These are phyloP conservation scores for Pseudocercospora eumusae DNA, from an alignment of 2,329 filamentous ascomycete species.

Conservation along the genomic window DNA sequence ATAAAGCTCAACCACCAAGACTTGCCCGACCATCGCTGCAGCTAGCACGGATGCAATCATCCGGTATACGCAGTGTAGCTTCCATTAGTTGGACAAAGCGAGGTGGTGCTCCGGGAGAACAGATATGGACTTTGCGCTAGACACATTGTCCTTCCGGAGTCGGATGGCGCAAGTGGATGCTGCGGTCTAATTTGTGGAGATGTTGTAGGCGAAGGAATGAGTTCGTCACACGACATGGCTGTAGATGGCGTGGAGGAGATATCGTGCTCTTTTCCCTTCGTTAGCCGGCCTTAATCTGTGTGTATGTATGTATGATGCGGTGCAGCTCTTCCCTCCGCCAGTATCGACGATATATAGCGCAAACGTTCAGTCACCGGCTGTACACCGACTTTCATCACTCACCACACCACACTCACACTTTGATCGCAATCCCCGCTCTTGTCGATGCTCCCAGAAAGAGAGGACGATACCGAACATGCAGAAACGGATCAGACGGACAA, in stretches of 20 bases:
- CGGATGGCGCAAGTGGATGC: neutral
- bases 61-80: neutral
- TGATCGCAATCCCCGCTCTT: neutral
- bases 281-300: neutral
- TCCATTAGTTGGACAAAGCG: too few relatives aligned
- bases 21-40: conserved; percentile 1
- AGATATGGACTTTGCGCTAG: neutral
- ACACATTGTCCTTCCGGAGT: neutral
- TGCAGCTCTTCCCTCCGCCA: too few relatives aligned
- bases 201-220: neutral
- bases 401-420: neutral
- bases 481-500: neutral
- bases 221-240: neutral
- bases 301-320: neutral
- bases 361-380: too few relatives aligned
- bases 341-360: too few relatives aligned
- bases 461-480: neutral
- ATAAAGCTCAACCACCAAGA: conserved; percentile 2
- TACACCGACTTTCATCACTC: neutral
- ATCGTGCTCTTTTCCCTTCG: neutral
- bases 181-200: neutral
- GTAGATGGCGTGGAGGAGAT: neutral
- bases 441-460: neutral
- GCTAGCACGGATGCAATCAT: conserved; percentile 4
- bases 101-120: neutral